Evolutionary conservation across 2,329 filamentous ascomycete genomes (phyloP).

Genomic region (Alternaria incomplexa): DNA sequence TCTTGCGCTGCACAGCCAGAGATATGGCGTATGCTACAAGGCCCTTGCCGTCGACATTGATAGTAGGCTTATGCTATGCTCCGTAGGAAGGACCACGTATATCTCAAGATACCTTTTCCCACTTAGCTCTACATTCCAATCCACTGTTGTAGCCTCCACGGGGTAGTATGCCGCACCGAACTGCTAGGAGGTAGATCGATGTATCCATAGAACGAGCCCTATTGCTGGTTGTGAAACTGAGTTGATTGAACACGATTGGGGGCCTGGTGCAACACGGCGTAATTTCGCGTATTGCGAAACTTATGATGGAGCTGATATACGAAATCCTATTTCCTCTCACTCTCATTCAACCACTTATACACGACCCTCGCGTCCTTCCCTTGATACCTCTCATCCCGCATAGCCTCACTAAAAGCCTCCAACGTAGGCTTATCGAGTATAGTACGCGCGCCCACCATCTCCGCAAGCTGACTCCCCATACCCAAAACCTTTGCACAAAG

Average conservation of each 20-base stretch:
- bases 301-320: too few species aligned
- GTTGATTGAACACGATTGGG: too few species aligned
- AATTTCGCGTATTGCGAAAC: too few species aligned
- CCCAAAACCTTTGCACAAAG: slow-evolving; percentile 43
- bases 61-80: not conserved
- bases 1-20: not conserved
- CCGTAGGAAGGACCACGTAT: not conserved
- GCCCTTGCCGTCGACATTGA: not conserved
- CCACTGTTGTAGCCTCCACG: not conserved
- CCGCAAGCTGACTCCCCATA: slow-evolving; percentile 43
- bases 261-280: too few species aligned
- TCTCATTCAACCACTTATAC: slow-evolving; percentile 44
- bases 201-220: not conserved
- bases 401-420: slow-evolving; percentile 38
- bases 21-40: fast-evolving
- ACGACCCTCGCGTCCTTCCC: slow-evolving; percentile 43
- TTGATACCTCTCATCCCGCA: slow-evolving; percentile 35
- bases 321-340: slow-evolving; percentile 7
- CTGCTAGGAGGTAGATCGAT: not conserved
- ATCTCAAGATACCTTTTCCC: not conserved
- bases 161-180: not conserved
- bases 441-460: slow-evolving; percentile 43
- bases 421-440: slow-evolving; percentile 40
- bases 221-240: too few species aligned
- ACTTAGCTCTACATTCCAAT: not conserved